These are phyloP conservation scores for Salvia sclarea DNA, from an alignment of 305 asterid genomes.

Conservation along the genomic window DNA sequence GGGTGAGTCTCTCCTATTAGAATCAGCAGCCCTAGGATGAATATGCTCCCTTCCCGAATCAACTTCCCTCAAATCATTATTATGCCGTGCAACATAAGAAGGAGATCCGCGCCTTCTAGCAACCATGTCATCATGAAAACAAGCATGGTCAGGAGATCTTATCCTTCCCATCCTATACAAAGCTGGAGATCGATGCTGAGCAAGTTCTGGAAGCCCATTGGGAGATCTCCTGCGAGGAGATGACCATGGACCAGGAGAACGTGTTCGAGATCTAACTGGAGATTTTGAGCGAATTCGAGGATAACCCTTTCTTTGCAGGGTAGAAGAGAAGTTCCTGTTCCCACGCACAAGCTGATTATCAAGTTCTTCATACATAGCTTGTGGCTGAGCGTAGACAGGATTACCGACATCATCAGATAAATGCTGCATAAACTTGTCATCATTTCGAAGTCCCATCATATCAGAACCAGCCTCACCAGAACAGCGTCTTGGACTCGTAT, in stretches of 20 bases:
- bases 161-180: conserved; percentile 65
- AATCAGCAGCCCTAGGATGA: conserved; percentile 49
- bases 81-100: conserved; percentile 47
- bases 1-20: conserved; percentile 61
- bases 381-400: conserved; percentile 48
- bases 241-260: conserved; percentile 76
- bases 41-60: conserved; percentile 58
- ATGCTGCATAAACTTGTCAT: conserved; percentile 53
- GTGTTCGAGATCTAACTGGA: conserved; percentile 62
- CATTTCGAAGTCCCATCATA: conserved; percentile 42
- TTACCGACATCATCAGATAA: conserved; percentile 54
- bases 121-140: conserved; percentile 67
- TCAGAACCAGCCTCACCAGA: conserved; percentile 45
- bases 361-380: conserved; percentile 50
- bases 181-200: conserved; percentile 63
- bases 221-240: conserved; percentile 75
- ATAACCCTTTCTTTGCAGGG: conserved; percentile 62
- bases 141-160: conserved; percentile 75
- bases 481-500: conserved; percentile 54
- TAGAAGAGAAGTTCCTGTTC: conserved; percentile 54
- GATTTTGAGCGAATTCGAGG: conserved; percentile 65
- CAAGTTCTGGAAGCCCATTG: conserved; percentile 48
- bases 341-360: conserved; percentile 56
- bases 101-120: conserved; percentile 78
- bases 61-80: conserved; percentile 55